phyloP scores from a whole-genome alignment of 2,329 filamentous ascomycete species.

The Fusarium sp. region DNA sequence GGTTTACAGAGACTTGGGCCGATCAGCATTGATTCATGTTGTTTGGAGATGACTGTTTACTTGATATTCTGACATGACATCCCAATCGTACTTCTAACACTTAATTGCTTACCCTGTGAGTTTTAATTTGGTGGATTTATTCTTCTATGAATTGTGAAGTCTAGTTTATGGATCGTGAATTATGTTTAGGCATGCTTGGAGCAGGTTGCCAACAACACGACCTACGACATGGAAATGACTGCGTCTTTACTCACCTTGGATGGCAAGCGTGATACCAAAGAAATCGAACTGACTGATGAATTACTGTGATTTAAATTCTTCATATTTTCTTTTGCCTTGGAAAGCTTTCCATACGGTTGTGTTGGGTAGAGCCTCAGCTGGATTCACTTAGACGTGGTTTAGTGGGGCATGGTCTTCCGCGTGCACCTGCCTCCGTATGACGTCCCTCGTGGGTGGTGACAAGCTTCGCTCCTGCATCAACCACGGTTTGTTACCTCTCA shows the following conservation, averaged over 20 bases:
- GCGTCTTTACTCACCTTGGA: background rate
- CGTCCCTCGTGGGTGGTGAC: slow-evolving; percentile 10
- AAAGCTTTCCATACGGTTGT: background rate
- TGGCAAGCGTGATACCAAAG: background rate
- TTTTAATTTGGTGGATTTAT: background rate
- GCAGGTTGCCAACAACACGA: background rate
- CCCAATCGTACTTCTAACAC: too few relatives aligned
- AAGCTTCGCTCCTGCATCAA: slow-evolving; percentile 18
- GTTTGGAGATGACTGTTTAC: background rate
- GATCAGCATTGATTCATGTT: background rate
- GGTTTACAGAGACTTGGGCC: background rate
- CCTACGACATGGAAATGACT: too few relatives aligned
- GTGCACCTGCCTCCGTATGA: slow-evolving; percentile 22
- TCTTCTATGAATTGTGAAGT: background rate
- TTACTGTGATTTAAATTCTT: background rate
- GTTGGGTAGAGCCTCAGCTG: background rate
- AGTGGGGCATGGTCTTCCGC: slow-evolving; percentile 18
- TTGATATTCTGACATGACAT: background rate
- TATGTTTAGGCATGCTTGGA: background rate
- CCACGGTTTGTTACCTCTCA: background rate
- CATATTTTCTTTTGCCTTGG: background rate
- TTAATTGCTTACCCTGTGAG: background rate
- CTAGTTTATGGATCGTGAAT: background rate
- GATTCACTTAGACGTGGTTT: background rate
- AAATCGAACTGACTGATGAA: background rate